Conservation (phyloP, 345 rosid genomes). For the Nasturtium officinale region DNA sequence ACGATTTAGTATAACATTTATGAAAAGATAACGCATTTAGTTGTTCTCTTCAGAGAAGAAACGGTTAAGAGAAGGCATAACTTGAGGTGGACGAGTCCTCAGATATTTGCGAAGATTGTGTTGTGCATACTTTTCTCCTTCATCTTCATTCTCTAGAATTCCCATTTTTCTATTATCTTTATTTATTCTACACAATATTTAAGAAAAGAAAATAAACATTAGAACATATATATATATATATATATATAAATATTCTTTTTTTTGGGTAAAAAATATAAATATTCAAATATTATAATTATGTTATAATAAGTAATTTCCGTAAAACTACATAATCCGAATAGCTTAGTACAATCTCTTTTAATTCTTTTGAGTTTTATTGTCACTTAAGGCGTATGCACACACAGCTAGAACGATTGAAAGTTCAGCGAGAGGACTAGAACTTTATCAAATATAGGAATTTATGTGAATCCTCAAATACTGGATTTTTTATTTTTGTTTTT, state of each 20-base stretch:
- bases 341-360: too few species aligned
- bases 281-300: not conserved
- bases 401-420: too few species aligned
- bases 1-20: not conserved
- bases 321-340: too few species aligned
- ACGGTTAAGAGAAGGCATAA: constrained; percentile 76
- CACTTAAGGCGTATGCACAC: too few species aligned
- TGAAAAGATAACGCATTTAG: not conserved
- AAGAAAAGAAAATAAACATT: not conserved
- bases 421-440: too few species aligned
- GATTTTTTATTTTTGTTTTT: too few species aligned
- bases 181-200: constrained; percentile 49
- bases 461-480: too few species aligned
- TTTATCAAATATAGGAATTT: too few species aligned
- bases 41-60: constrained; percentile 58
- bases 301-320: too few species aligned
- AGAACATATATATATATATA: too few species aligned
- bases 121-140: constrained; percentile 68
- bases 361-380: too few species aligned
- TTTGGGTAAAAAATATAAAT: too few species aligned
- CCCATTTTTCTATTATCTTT: constrained; percentile 52
- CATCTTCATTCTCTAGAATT: constrained; percentile 64
- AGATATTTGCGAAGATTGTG: constrained; percentile 72
- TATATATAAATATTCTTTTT: not conserved
- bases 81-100: constrained; percentile 64